Percentiles rank a stretch among this genome's conserved stretches.
These are phyloP conservation scores for Saxispiralis lemnorum DNA, from an alignment of 495 filamentous ascomycete species.

Conservation along the genomic window DNA sequence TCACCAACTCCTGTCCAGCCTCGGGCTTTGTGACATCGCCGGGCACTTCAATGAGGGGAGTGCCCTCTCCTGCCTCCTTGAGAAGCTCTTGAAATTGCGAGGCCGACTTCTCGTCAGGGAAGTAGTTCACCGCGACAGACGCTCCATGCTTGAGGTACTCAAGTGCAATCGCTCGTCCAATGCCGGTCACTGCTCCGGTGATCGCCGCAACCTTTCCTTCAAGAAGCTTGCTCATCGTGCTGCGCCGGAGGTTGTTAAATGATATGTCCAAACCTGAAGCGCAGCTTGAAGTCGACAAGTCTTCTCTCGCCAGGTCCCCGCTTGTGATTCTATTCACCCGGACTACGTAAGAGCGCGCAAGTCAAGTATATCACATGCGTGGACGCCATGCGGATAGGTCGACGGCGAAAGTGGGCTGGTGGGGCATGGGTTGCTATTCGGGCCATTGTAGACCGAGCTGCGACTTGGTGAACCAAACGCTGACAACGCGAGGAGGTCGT, in stretches of 20 bases:
- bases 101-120: conserved; percentile 21
- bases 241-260: no score
- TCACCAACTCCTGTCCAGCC: conserved; percentile 23
- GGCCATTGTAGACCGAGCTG: no score
- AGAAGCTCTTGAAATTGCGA: conserved; percentile 20
- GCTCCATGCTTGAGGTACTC: conserved; percentile 25
- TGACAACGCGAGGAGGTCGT: no score
- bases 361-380: neutral
- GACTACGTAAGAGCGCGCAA: no score
- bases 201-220: conserved; percentile 22
- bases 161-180: conserved; percentile 26
- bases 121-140: conserved; percentile 24
- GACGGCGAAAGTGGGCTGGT: neutral
- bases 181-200: conserved; percentile 24
- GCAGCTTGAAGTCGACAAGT: no score
- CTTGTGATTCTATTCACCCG: no score
- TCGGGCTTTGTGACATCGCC: conserved; percentile 24
- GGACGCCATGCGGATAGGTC: neutral
- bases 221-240: conserved; percentile 19
- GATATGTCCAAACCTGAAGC: no score
- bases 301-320: no score
- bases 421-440: neutral
- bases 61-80: conserved; percentile 14
- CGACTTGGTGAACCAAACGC: no score
- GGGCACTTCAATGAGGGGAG: conserved; percentile 20